Base-by-base conservation (phyloP, 1,284 basidiomycete genomes). In the Tilletia setariae region DNA sequence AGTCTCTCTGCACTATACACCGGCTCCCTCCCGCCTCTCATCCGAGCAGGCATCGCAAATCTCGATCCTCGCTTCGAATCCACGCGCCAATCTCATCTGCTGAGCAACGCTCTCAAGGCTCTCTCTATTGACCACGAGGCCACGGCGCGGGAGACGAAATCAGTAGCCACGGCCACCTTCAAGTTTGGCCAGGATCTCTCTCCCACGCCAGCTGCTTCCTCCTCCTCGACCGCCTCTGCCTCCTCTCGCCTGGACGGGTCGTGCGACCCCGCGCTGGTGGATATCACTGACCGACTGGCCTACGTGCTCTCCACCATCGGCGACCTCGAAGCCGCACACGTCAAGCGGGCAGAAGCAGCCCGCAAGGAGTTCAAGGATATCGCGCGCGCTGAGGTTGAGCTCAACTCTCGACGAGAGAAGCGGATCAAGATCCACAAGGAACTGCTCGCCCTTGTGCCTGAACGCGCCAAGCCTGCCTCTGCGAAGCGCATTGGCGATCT, bases 41-140 rank as follows among this genome's bases (percentile, higher is more conserved):
- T 79, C 44, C 70, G 78, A 23, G 69, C 72, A 11, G 76, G 75
- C 2, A 61, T 79, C 19, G 78, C 78, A 23, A 69, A 71, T n/a
- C 68, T 76, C 64, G 76, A 79, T 44, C 78, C 78, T 25, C 73
- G 78, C 53, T 76, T 74, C 72, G 74, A 79, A 43, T 72, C 74
- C 15, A 76, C 74, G 23, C 74, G 78, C 42, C 69, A 72, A 42
- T 71, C 74, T 46, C 75, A 78, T 46, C 65, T 78, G 32, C 71
- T 78, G 40, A 76, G 71, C 51, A 72, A 70, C 46, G 70, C 75
- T 19, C 62, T 79, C 70, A 78, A 79, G 59, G 67, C 69, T 51
- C 66, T 78, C 71, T 69, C 67, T 67, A 78, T 79, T 63, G 78
- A 79, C 46, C 72, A 79, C 51, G 70, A 76, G 28, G 78, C 77